Evolutionary conservation across 2,329 filamentous ascomycete species (phyloP).

Genomic region (Huntiella moniliformis): DNA sequence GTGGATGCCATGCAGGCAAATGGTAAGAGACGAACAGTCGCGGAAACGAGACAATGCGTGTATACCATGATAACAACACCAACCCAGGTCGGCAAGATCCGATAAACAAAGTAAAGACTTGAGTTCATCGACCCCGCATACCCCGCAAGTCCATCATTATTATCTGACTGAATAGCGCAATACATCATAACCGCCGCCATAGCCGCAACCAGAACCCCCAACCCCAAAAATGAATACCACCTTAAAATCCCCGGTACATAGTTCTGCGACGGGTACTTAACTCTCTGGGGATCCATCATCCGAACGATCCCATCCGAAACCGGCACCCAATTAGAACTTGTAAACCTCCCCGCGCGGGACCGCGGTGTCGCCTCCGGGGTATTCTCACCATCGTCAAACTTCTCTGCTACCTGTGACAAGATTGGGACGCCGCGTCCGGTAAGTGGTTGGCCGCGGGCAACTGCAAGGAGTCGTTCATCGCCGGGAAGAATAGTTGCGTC

Average conservation of each 20-base stretch:
- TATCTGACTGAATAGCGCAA: constrained; percentile 47
- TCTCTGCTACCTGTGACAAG: neutral
- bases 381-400: neutral
- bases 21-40: constrained; percentile 59
- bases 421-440: neutral
- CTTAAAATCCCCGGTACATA: constrained; percentile 58
- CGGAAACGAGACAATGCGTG: constrained; percentile 53
- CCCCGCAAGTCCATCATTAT: constrained; percentile 43
- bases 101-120: constrained; percentile 65
- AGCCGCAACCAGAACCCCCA: constrained; percentile 42
- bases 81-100: constrained; percentile 64
- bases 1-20: constrained; percentile 60
- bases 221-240: constrained; percentile 39
- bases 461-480: neutral
- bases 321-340: constrained; percentile 17
- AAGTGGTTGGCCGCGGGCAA: neutral
- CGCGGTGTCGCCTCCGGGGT: neutral
- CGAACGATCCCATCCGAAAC: constrained; percentile 18
- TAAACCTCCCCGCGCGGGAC: constrained; percentile 1
- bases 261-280: constrained; percentile 33
- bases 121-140: constrained; percentile 51
- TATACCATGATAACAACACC: constrained; percentile 56
- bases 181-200: constrained; percentile 59
- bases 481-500: neutral
- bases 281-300: constrained; percentile 22